These are phyloP conservation scores for Hanseniaspora lachancei DNA, from an alignment of 805 yeast species.

Conservation along the genomic window DNA sequence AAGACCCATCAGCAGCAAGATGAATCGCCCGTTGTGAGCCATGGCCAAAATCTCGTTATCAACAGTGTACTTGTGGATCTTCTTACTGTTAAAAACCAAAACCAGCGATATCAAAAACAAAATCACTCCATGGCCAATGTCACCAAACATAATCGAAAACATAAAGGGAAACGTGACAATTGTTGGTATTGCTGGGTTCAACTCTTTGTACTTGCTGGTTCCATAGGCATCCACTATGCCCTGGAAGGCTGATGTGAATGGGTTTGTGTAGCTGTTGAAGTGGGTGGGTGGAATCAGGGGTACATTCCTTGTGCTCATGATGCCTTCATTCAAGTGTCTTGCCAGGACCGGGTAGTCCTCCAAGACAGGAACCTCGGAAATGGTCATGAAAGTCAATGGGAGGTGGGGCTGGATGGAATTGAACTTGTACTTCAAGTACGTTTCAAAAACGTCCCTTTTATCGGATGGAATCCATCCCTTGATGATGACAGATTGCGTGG, in stretches of 20 bases:
- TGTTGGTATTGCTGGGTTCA: slow-evolving; percentile 91
- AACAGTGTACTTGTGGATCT: slow-evolving; percentile 53
- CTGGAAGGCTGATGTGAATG: slow-evolving; percentile 88
- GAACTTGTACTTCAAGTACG: slow-evolving; percentile 39
- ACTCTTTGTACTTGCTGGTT: slow-evolving; percentile 81
- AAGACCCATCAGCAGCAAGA: slow-evolving; percentile 77
- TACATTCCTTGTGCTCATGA: slow-evolving; percentile 28
- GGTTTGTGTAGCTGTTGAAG: slow-evolving; percentile 67
- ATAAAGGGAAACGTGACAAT: slow-evolving; percentile 92
- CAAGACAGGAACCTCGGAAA: slow-evolving; percentile 6
- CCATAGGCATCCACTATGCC: slow-evolving; percentile 92
- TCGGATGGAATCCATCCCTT: slow-evolving; percentile 94
- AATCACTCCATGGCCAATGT: slow-evolving; percentile 87
- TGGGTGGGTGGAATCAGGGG: slow-evolving; percentile 76
- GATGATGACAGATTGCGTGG: slow-evolving; percentile 50
- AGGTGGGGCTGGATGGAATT: slow-evolving; percentile 22
- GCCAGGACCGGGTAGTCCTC: slow-evolving; percentile 26
- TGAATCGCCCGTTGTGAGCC: slow-evolving; percentile 91
- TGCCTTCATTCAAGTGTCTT: slow-evolving; percentile 15
- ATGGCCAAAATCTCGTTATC: slow-evolving; percentile 85
- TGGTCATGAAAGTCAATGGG: slow-evolving; percentile 1
- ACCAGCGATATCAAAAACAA: slow-evolving; percentile 58
- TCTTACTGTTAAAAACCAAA: slow-evolving; percentile 61
- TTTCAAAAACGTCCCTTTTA: slow-evolving; percentile 54
- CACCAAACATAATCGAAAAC: slow-evolving; percentile 99